These are phyloP conservation scores for Phytophthora sp. DNA, from an alignment of 352 stramenopile species.

Conservation along the genomic window DNA sequence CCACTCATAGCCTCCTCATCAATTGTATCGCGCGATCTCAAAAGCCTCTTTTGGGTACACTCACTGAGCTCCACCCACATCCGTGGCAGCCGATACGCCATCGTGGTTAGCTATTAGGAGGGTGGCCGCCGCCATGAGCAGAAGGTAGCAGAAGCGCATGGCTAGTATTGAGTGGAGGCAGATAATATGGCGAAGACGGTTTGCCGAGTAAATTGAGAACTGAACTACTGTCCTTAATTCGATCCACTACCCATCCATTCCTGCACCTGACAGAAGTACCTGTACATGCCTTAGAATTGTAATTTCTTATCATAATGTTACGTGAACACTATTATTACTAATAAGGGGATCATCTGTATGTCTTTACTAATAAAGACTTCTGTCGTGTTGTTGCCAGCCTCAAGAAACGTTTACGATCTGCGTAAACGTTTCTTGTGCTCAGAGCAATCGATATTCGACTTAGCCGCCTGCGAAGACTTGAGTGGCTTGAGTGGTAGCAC, in stretches of 20 bases:
- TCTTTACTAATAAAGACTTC: too few species aligned
- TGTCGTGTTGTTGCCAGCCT: too few species aligned
- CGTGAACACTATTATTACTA: too few species aligned
- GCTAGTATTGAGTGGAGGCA: neutral
- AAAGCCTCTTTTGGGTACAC: neutral
- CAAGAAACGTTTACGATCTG: too few species aligned
- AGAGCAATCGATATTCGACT: neutral
- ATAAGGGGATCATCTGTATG: too few species aligned
- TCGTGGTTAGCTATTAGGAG: neutral
- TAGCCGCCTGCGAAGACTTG: neutral
- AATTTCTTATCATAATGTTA: too few species aligned
- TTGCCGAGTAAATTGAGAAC: neutral
- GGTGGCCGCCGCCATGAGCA: neutral
- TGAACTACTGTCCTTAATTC: too few species aligned
- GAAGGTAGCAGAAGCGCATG: neutral
- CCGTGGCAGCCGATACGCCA: neutral
- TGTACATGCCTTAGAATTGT: too few species aligned
- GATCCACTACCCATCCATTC: too few species aligned
- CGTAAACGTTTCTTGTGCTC: too few species aligned
- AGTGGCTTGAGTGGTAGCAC: neutral
- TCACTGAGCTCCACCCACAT: neutral
- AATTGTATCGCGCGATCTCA: neutral
- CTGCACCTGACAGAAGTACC: too few species aligned
- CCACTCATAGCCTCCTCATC: neutral
- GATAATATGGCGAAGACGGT: neutral